Base-by-base conservation (phyloP, 768 basidiomycete genomes). In the Macrocybe gigantea region DNA sequence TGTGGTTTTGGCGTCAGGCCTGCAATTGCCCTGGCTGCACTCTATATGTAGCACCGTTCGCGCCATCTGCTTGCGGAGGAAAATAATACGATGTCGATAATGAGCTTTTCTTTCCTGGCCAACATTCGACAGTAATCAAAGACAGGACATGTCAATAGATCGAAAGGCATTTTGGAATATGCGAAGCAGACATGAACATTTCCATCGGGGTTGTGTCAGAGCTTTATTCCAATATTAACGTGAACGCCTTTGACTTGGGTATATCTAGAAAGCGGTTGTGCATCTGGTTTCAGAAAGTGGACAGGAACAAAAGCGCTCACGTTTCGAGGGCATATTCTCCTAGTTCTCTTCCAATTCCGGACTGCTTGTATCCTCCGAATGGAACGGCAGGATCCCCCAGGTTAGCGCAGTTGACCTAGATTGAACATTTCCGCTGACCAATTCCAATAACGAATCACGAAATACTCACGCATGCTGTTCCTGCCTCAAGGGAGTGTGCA, bases 301-400 rank as follows among this genome's bases (percentile, higher is more conserved):
- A 33, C 36, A 43, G 33, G 33, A 34, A 14, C 36, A 30, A 41
- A 2, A 65, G 22, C 10, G n/a, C 74, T 31, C 58, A 81, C 77
- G 77, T 77, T 31, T 71, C 64, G 41, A 84, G 60, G 14, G 85
- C 89, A 63, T 88, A 84, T 46, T 87, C 82, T 35, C 88, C 88
- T 44, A 83, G 61, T 62, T 90, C 88, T 14, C 85, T 74, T 12
- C 89, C 89, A 14, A 89, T 81, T 49, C 88, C 88, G 31, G 79
- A 82, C 57, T 85, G 79, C 72, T 90, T 92, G 74, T 73, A 90
- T 7, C 90, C 90, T 49, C 88, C 89, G 59, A 92, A 92, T 1
- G 90, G 87, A 29, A 88, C 70, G n/a, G 69, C 68, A 5, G 70
- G 53, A 54, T 83, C 68, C 10, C 78, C 55, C 47, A 56, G 52